Percentiles rank a stretch among this genome's conserved stretches.
phyloP scores from a whole-genome alignment of 2,329 filamentous ascomycete genomes.

The Trichoderma sp. region DNA sequence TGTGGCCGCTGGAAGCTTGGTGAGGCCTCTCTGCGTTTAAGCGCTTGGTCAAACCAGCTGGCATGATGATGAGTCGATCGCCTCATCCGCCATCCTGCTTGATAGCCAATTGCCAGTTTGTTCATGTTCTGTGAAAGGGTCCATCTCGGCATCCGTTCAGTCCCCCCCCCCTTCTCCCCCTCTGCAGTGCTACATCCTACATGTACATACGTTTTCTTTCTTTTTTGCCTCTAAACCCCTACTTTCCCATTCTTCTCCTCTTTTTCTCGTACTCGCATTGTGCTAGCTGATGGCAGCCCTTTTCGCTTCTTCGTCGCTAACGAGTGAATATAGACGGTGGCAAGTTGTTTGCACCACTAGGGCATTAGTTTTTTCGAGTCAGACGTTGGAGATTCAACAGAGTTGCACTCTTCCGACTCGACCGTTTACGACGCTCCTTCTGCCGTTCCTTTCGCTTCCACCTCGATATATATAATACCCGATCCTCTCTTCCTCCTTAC shows the following conservation, averaged over 20 bases:
- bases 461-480: neutral
- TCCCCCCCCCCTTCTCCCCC: neutral
- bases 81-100: neutral
- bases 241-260: neutral
- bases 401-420: neutral
- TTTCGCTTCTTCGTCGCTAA: slow-evolving; percentile 6
- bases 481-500: neutral
- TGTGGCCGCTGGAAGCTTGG: neutral
- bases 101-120: neutral
- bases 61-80: neutral
- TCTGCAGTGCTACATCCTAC: slow-evolving; percentile 8
- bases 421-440: slow-evolving; percentile 9
- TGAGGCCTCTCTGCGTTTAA: slow-evolving; percentile 7
- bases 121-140: neutral
- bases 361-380: neutral
- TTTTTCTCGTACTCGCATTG: neutral
- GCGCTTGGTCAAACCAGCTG: neutral
- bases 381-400: neutral
- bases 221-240: neutral
- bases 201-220: neutral
- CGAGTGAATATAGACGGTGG: slow-evolving; percentile 3
- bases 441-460: slow-evolving; percentile 9
- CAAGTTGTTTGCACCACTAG: neutral
- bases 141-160: neutral
- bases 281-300: neutral